These are phyloP conservation scores for Mortierella sp. DNA, from an alignment of 371 early-diverging fungal species.

Conservation along the genomic window DNA sequence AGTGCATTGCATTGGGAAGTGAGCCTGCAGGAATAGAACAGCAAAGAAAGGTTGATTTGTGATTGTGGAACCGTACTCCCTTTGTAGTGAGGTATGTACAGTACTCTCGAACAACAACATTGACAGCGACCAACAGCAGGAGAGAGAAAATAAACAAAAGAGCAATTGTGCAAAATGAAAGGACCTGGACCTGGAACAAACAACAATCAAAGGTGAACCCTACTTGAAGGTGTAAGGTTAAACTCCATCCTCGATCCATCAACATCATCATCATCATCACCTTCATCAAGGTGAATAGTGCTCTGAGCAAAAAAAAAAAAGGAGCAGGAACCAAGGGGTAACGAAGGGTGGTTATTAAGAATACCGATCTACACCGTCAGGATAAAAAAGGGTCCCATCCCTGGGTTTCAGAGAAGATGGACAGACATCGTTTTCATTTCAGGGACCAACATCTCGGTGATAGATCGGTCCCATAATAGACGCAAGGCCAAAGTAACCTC, in stretches of 20 bases:
- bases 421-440: no score
- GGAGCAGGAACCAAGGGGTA: neutral
- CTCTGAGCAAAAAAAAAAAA: neutral
- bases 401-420: neutral
- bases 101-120: neutral
- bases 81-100: neutral
- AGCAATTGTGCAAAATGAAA: no score
- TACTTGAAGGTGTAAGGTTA: neutral
- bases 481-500: no score
- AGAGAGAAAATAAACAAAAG: no score
- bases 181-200: no score
- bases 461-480: neutral
- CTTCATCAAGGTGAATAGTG: neutral
- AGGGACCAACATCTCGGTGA: no score
- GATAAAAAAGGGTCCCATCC: neutral
- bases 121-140: no score
- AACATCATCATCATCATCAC: neutral
- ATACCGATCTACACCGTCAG: neutral
- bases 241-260: constrained; percentile 1
- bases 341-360: no score
- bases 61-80: neutral
- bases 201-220: neutral
- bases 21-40: neutral
- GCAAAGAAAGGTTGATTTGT: neutral
- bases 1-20: neutral